A percentile compares a stretch with the other conserved stretches of the same genome.
Conservation (phyloP, 192 early-diverging fungal genomes). For the Backusella morwellensis region DNA sequence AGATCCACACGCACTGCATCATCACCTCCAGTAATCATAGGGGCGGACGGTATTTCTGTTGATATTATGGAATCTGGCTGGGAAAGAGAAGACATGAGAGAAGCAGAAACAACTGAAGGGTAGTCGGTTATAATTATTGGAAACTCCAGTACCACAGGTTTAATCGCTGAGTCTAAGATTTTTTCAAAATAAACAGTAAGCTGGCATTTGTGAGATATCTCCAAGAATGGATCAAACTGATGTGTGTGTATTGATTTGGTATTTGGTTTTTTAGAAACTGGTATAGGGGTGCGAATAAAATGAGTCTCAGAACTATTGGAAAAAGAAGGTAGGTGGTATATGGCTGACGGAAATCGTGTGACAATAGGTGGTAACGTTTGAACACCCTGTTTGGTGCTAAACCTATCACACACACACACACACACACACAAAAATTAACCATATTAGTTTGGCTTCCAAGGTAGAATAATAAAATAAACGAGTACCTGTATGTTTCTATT, state of each 20-base stretch:
- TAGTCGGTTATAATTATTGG: slow-evolving; percentile 38
- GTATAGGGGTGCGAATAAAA: slow-evolving; percentile 31
- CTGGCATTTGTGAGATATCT: slow-evolving; percentile 27
- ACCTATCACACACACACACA: slow-evolving; percentile 19
- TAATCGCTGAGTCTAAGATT: background rate
- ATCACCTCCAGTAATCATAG: slow-evolving; percentile 15
- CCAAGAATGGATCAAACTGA: slow-evolving; percentile 31
- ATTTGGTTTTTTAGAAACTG: slow-evolving; percentile 8
- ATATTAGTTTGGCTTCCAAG: background rate
- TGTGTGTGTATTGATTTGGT: slow-evolving; percentile 10
- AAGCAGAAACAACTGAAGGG: slow-evolving; percentile 2
- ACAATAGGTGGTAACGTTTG: slow-evolving; percentile 25
- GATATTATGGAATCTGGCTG: background rate
- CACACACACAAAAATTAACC: background rate
- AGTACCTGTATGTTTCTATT: slow-evolving; percentile 32
- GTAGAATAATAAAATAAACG: background rate
- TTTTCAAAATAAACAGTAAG: slow-evolving; percentile 29
- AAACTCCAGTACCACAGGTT: slow-evolving; percentile 20
- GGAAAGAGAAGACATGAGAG: background rate
- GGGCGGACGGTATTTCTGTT: background rate
- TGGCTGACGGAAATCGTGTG: slow-evolving; percentile 19
- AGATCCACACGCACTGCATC: slow-evolving; percentile 35
- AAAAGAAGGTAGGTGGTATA: slow-evolving; percentile 25
- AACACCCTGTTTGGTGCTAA: slow-evolving; percentile 20
- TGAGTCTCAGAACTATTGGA: slow-evolving; percentile 32